Base-by-base conservation (phyloP, 352 stramenopile species). In the Phytophthora crassamura region DNA sequence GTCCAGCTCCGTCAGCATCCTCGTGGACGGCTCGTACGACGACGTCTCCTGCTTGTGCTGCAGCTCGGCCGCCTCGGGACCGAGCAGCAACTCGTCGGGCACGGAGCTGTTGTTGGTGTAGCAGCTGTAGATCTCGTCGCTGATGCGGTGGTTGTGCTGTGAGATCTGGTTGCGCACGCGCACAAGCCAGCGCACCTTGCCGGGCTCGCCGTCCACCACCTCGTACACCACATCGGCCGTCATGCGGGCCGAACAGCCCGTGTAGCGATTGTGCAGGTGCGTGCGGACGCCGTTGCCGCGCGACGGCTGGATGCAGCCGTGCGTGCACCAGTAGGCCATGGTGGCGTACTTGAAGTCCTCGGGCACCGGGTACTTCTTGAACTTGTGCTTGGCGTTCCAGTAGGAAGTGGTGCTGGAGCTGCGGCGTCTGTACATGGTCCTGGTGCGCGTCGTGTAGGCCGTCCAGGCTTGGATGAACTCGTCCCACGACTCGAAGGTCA, bases 271-370 rank as follows among this genome's bases (percentile, higher is more conserved):
- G 65, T 92, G 85, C 28, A 90, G 48, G 53, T 93, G 85, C 14
- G 81, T 81, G 1, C 85, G 83, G n/a, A 94, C 82, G 11, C 85
- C 85, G 14, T 85, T 87, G 40, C 85, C 73, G 3, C 85, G 72
- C 8, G 85, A 91, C 6, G 79, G 82, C 65, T 94, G 85, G 56
- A 92, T 90, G 46, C 85, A 94, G 42, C 85, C 85, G 45, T 94
- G 85, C 0, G 85, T 94, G 64, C 85, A 94, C 85, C 83, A 94
- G 65, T 94, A 94, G 36, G 83, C 74, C 83, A 94, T 94, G 11
- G 83, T 94, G 22, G 85, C 85, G 58, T 91, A 94, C 67, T 83
- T 84, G 53, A 94, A 94, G 43, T 72, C 57, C 32, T 91, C 81
- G 1, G 85, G 83, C 55, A 94, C 80, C 1, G 72, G 77, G 38